phyloP scores from a whole-genome alignment of 768 basidiomycete species.

The Kwoniella botswanensis region DNA sequence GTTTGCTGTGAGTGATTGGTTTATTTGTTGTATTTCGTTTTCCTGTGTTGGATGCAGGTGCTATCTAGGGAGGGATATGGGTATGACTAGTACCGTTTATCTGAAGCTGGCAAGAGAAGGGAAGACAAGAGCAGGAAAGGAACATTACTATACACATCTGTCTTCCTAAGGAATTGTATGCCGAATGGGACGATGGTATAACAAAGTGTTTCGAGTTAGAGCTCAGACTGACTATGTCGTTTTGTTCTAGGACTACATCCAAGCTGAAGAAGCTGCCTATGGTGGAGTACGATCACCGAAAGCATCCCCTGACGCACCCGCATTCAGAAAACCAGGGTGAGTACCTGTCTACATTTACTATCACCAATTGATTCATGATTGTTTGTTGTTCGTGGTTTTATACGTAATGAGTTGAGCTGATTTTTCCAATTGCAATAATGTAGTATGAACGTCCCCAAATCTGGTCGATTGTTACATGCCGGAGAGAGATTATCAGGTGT shows the following conservation, averaged over 20 bases:
- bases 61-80: neutral
- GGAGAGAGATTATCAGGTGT: slow-evolving; percentile 30
- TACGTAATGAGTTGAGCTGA: neutral
- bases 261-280: slow-evolving; percentile 27
- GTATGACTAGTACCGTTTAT: too few relatives aligned
- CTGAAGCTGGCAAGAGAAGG: too few relatives aligned
- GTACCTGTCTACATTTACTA: neutral
- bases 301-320: neutral
- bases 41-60: too few relatives aligned
- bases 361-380: neutral
- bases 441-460: slow-evolving; percentile 13
- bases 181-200: slow-evolving; percentile 4
- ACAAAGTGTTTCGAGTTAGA: neutral
- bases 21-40: neutral
- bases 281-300: slow-evolving; percentile 16
- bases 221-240: neutral
- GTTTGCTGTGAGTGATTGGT: slow-evolving; percentile 49
- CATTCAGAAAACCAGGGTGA: slow-evolving; percentile 13
- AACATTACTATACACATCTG: too few relatives aligned
- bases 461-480: slow-evolving; percentile 18
- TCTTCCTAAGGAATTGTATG: too few relatives aligned
- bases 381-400: neutral
- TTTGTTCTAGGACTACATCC: slow-evolving; percentile 17
- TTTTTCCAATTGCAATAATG: neutral
- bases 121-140: too few relatives aligned